Evolutionary conservation across 345 rosid genomes (phyloP).

Genomic region (Camelina hispida): DNA sequence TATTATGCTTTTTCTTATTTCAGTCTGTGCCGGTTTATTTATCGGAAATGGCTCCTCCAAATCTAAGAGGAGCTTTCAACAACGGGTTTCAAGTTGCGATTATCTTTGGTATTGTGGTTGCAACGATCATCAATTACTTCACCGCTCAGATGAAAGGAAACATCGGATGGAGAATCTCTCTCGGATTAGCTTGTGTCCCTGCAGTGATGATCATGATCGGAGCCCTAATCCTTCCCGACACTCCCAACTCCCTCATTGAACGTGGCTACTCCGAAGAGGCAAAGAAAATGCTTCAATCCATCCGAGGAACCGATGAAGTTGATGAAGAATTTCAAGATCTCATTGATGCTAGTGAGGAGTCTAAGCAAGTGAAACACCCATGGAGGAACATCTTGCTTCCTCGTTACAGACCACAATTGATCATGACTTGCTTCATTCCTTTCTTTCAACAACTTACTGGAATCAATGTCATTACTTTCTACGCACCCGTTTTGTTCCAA

Average conservation of each 20-base stretch:
- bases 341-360: slow-evolving; percentile 59
- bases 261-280: slow-evolving; percentile 69
- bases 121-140: slow-evolving; percentile 69
- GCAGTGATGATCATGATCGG: slow-evolving; percentile 69
- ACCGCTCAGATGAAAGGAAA: slow-evolving; percentile 57
- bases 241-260: slow-evolving; percentile 78
- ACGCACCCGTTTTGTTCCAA: slow-evolving; percentile 79
- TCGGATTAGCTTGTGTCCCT: slow-evolving; percentile 73
- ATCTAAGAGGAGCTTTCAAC: slow-evolving; percentile 77
- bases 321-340: slow-evolving; percentile 74
- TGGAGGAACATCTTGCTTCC: slow-evolving; percentile 66
- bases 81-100: slow-evolving; percentile 81
- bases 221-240: slow-evolving; percentile 69
- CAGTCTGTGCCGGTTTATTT: slow-evolving; percentile 79
- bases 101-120: slow-evolving; percentile 69
- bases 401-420: slow-evolving; percentile 69
- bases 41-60: slow-evolving; percentile 85
- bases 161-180: slow-evolving; percentile 78
- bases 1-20: slow-evolving; percentile 26
- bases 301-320: slow-evolving; percentile 60
- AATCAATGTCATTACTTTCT: slow-evolving; percentile 75
- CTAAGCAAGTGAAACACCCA: slow-evolving; percentile 61
- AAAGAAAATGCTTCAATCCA: slow-evolving; percentile 56
- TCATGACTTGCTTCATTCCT: slow-evolving; percentile 57
- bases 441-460: slow-evolving; percentile 83